Percentiles rank a stretch among this genome's conserved stretches.
Conservation (phyloP, 192 early-diverging fungal species). For the Backusella macrospora region DNA sequence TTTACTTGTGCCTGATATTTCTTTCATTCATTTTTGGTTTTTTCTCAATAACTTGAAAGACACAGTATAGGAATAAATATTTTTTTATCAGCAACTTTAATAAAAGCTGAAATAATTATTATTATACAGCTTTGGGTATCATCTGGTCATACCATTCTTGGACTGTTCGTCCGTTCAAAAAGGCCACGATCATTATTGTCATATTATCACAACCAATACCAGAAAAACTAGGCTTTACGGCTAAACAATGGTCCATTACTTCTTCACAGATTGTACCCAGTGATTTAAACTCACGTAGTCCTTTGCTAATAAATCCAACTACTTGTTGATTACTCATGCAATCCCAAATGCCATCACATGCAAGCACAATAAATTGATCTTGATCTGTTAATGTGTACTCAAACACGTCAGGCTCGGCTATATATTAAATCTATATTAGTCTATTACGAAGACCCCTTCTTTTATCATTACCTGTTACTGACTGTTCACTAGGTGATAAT, state of each 20-base stretch:
- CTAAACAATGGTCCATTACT: slow-evolving; percentile 90
- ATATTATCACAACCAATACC: slow-evolving; percentile 99
- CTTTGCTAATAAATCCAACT: slow-evolving; percentile 80
- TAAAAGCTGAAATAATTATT: too few species aligned
- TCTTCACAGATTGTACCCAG: slow-evolving; percentile 78
- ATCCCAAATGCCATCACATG: slow-evolving; percentile 99
- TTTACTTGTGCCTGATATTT: too few species aligned
- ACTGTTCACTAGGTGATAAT: slow-evolving; percentile 83
- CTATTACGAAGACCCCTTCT: background rate
- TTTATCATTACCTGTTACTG: slow-evolving; percentile 73
- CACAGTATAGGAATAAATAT: too few species aligned
- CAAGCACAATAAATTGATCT: slow-evolving; percentile 95
- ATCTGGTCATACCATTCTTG: slow-evolving; percentile 74
- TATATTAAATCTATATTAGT: background rate
- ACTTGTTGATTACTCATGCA: slow-evolving; percentile 89
- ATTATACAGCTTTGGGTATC: background rate
- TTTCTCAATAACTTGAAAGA: too few species aligned
- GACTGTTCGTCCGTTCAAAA: slow-evolving; percentile 73
- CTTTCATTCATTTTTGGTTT: too few species aligned
- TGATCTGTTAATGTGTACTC: slow-evolving; percentile 60
- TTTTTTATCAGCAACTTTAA: too few species aligned
- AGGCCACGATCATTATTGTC: slow-evolving; percentile 91
- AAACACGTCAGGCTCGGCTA: slow-evolving; percentile 82
- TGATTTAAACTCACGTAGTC: slow-evolving; percentile 61
- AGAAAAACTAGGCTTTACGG: slow-evolving; percentile 80